Base-by-base conservation (phyloP, 495 filamentous ascomycete species). In the Aeminium ludgeri region DNA sequence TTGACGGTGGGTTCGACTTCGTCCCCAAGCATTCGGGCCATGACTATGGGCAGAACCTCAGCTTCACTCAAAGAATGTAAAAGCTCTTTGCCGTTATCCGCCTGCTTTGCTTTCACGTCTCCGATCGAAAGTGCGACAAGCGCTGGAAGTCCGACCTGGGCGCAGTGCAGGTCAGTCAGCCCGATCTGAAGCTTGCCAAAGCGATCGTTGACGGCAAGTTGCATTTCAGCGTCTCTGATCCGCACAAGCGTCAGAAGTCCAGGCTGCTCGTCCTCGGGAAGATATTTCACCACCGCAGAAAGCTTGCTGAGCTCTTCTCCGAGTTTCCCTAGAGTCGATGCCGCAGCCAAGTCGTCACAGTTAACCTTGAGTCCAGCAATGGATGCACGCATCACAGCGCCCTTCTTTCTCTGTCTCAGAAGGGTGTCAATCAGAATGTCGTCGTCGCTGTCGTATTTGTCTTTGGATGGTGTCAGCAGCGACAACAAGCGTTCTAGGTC, bases 401-500 rank as follows among this genome's bases (percentile, higher is more conserved):
- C 91, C 55, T 95, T 86, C 50, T 75, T 72, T 40, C 91, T 66
- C 57, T 99, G 91, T n/a, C 82, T 70, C 17, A 96, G 62, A 1
- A 99, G 67, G 0, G 81, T 94, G 45, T 96, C 89, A 10, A 96
- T 67, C 63, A 99, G 74, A 43, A 99, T 93, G 53, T 95, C 91
- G 50, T 94, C 86, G 45, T 86, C 80, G 34, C 80, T 73, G 41
- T 91, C 86, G 52, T 91, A 95, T 48, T 83, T 86, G 57, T 89
- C 74, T 46, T 83, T 86, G 1, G 86, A 93, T 0, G 91, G 91
- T 8, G 81, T 93, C 33, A 96, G 76, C 17, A 99, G 66, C 23
- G 79, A 78, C 11, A 99, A 61, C 6, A 99, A 68, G 33, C 77
- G 70, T 48, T 82, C 78, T 1, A 99, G 62, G 53, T 99, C 91